A percentile compares a stretch with the other conserved stretches of the same genome.
Conservation (phyloP, 441 rosid genomes). For the Adansonia gregorii region DNA sequence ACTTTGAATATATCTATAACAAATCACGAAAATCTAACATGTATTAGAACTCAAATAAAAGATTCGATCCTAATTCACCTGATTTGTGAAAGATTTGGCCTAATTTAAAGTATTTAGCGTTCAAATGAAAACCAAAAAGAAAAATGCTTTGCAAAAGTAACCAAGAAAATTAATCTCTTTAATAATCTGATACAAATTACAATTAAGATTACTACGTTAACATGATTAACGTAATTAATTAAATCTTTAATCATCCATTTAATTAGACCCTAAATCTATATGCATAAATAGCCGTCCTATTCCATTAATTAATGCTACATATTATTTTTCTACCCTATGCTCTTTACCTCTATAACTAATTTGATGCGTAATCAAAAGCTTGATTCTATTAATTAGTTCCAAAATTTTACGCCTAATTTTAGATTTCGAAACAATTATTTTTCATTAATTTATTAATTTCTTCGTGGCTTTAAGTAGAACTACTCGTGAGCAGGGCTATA, state of each 20-base stretch:
- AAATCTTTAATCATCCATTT: background rate
- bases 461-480: background rate
- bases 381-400: background rate
- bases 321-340: background rate
- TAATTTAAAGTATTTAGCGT: too few relatives aligned
- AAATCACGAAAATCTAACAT: too few relatives aligned
- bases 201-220: background rate
- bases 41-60: too few relatives aligned
- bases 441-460: background rate
- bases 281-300: constrained; percentile 1
- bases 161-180: too few relatives aligned
- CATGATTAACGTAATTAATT: background rate
- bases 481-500: too few relatives aligned
- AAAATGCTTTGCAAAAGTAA: too few relatives aligned
- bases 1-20: too few relatives aligned
- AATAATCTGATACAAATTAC: too few relatives aligned
- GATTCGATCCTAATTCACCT: too few relatives aligned
- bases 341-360: background rate
- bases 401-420: background rate
- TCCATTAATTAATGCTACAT: background rate
- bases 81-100: too few relatives aligned
- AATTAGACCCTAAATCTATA: background rate
- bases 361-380: background rate
- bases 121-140: too few relatives aligned
- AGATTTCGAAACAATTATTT: background rate